Evolutionary conservation across 2,329 filamentous ascomycete species (phyloP).

Genomic region (Botrytis cinerea): DNA sequence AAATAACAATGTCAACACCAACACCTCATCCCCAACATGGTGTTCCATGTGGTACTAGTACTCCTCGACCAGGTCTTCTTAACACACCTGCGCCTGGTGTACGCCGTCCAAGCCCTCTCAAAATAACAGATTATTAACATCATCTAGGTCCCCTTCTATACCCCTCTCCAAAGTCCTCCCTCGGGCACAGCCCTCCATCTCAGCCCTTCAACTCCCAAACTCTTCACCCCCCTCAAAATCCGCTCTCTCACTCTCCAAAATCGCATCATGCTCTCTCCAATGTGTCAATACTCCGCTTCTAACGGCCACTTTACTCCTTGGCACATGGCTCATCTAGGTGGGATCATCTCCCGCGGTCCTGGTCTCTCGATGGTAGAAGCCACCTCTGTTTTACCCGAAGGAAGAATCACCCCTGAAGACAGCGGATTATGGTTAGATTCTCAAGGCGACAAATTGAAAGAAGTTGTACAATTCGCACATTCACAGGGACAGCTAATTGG

Average conservation of each 20-base stretch:
- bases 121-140: neutral
- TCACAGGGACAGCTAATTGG: slow-evolving; percentile 74
- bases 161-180: slow-evolving; percentile 49
- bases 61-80: slow-evolving; percentile 28
- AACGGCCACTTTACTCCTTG: slow-evolving; percentile 76
- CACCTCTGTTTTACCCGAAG: slow-evolving; percentile 71
- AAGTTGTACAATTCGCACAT: slow-evolving; percentile 77
- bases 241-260: slow-evolving; percentile 62
- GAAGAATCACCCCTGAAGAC: slow-evolving; percentile 81
- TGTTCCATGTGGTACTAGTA: slow-evolving; percentile 7
- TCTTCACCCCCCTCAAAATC: slow-evolving; percentile 47
- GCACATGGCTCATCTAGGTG: slow-evolving; percentile 80
- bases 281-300: slow-evolving; percentile 68
- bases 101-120: neutral
- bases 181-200: slow-evolving; percentile 48
- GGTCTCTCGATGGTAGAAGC: slow-evolving; percentile 77
- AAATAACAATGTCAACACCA: neutral
- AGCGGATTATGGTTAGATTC: slow-evolving; percentile 80
- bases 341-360: slow-evolving; percentile 74
- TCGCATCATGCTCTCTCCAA: slow-evolving; percentile 62
- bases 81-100: slow-evolving; percentile 37
- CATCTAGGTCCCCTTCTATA: slow-evolving; percentile 47
- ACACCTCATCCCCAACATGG: slow-evolving; percentile 10
- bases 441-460: slow-evolving; percentile 68
- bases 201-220: slow-evolving; percentile 54